These are phyloP conservation scores for Dipteronia dyeriana DNA, from an alignment of 345 rosid genomes.

Conservation along the genomic window DNA sequence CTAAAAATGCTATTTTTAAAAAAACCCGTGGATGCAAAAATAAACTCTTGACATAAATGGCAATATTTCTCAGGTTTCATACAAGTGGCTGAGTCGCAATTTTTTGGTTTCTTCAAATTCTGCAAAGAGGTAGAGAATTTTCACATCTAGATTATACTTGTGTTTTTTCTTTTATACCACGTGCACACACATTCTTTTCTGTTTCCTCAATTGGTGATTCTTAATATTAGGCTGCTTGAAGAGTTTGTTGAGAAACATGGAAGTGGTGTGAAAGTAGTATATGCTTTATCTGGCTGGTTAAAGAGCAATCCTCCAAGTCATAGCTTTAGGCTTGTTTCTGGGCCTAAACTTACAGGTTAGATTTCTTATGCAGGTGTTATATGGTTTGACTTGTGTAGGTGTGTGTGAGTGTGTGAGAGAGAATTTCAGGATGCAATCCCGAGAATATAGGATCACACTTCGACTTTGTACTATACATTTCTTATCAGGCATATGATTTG, in stretches of 20 bases:
- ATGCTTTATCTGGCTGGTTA: conserved; percentile 80
- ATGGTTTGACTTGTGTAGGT: background rate
- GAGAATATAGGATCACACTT: background rate
- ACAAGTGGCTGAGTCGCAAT: conserved; percentile 94
- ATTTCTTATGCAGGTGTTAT: conserved; percentile 14
- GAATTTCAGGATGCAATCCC: background rate
- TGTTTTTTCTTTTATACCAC: background rate
- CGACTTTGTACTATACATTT: no score
- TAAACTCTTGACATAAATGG: conserved; percentile 8
- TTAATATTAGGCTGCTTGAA: conserved; percentile 63
- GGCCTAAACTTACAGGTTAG: conserved; percentile 72
- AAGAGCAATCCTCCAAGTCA: conserved; percentile 62
- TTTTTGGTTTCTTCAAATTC: conserved; percentile 69
- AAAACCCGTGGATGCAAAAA: background rate
- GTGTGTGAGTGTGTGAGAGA: background rate
- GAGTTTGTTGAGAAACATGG: conserved; percentile 67
- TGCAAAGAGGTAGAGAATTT: conserved; percentile 64
- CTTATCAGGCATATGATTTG: background rate
- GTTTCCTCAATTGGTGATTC: background rate
- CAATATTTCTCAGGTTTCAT: conserved; percentile 71
- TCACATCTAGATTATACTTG: background rate
- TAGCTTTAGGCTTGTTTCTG: conserved; percentile 64
- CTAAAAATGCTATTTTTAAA: background rate
- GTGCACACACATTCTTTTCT: background rate
- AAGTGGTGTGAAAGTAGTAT: conserved; percentile 63